Evolutionary conservation across 164 flowering plant species (phyloP).

Genomic region (Umbilicus rupestris): DNA sequence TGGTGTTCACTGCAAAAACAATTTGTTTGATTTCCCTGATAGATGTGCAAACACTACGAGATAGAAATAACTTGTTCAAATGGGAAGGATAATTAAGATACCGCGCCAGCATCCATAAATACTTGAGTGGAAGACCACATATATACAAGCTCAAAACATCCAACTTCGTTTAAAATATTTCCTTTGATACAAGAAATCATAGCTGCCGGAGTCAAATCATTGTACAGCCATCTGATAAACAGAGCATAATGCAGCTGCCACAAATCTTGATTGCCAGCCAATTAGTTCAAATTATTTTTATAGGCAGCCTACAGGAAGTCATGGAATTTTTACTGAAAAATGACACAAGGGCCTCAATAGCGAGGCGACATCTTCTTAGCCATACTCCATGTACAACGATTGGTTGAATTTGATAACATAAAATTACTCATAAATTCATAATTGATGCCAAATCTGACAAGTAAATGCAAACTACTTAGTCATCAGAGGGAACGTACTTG

Average conservation of each 20-base stretch:
- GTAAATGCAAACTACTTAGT: no score
- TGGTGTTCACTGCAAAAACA: no score
- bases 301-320: not conserved
- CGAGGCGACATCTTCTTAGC: not conserved
- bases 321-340: not conserved
- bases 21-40: no score
- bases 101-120: not conserved
- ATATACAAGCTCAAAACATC: no score
- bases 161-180: no score
- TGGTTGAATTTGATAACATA: not conserved
- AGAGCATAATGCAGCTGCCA: not conserved
- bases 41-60: no score
- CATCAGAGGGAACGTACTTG: constrained; percentile 44
- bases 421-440: no score
- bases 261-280: not conserved
- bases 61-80: not conserved
- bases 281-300: not conserved
- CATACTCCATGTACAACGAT: not conserved
- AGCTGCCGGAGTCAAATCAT: not conserved
- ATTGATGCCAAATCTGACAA: no score
- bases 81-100: not conserved
- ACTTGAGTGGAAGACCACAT: no score
- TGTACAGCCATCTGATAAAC: not conserved
- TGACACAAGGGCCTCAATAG: not conserved
- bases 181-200: not conserved